Evolutionary conservation across 108 stramenopile genomes (phyloP).

Genomic region (Skeletonema tropicum): DNA sequence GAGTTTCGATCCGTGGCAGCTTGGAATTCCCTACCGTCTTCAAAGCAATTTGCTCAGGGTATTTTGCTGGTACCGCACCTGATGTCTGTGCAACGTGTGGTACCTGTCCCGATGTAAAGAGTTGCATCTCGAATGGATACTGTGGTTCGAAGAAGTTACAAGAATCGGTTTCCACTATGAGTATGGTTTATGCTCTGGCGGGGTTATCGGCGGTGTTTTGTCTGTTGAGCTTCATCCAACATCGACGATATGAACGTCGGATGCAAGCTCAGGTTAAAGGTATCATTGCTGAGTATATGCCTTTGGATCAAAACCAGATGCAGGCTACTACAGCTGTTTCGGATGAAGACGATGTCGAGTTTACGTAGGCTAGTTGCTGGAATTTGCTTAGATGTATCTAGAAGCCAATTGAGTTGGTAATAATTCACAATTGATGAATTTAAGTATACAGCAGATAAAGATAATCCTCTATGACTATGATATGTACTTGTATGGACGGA

Average conservation of each 20-base stretch:
- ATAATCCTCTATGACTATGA: too few species aligned
- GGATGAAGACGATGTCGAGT: slow-evolving; percentile 47
- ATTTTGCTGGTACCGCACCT: slow-evolving; percentile 75
- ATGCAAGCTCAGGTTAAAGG: slow-evolving; percentile 93
- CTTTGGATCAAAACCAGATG: slow-evolving; percentile 55
- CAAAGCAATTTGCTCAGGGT: slow-evolving; percentile 92
- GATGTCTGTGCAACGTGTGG: slow-evolving; percentile 68
- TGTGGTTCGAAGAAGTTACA: slow-evolving; percentile 52
- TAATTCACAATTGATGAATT: neutral
- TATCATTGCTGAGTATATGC: slow-evolving; percentile 94
- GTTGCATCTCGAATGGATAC: slow-evolving; percentile 47
- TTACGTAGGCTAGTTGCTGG: slow-evolving; percentile 25
- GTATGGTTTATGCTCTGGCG: slow-evolving; percentile 43
- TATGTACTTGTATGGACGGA: too few species aligned
- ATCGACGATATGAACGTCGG: slow-evolving; percentile 76
- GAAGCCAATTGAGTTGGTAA: neutral
- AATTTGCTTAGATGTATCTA: neutral
- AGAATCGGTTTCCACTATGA: slow-evolving; percentile 43
- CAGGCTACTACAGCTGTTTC: slow-evolving; percentile 35
- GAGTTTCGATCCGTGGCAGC: slow-evolving; percentile 84
- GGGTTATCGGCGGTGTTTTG: slow-evolving; percentile 48
- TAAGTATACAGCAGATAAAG: neutral
- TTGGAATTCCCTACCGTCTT: slow-evolving; percentile 75
- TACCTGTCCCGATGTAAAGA: slow-evolving; percentile 36
- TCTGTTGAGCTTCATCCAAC: slow-evolving; percentile 71